Evolutionary conservation across 2,329 filamentous ascomycete species (phyloP).

Genomic region (Stachybotrys chartarum): DNA sequence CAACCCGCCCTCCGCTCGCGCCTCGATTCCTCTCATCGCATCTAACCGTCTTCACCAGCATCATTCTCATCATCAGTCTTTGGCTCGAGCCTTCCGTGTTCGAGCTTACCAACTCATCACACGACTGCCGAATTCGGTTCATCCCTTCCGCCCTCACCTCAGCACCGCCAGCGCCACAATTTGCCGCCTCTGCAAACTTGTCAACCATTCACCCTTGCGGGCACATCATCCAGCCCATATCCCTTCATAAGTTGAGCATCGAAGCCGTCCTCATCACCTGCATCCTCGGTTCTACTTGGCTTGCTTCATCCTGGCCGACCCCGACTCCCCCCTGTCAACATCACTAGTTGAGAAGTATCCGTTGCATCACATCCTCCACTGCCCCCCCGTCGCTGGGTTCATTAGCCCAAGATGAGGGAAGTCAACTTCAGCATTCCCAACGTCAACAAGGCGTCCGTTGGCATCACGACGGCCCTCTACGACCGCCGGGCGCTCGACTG

Average conservation of each 20-base stretch:
- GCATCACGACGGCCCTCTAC: constrained; percentile 97
- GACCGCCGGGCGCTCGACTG: constrained; percentile 96
- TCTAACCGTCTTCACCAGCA: constrained; percentile 5
- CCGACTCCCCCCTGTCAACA: background rate
- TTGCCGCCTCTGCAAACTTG: background rate
- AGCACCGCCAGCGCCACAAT: background rate
- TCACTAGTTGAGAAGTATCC: background rate
- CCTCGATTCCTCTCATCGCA: constrained; percentile 5
- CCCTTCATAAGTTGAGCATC: background rate
- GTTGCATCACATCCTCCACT: constrained; percentile 1
- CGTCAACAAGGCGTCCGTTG: constrained; percentile 98
- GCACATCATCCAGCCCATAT: background rate
- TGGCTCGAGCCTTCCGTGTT: background rate
- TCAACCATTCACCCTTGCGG: background rate
- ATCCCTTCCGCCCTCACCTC: background rate
- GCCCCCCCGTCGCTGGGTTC: constrained; percentile 3
- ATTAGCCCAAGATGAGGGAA: constrained; percentile 76
- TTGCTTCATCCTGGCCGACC: background rate
- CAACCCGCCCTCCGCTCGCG: constrained; percentile 4
- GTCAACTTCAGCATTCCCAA: constrained; percentile 99
- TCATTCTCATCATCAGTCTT: background rate
- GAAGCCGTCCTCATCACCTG: background rate
- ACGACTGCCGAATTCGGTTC: background rate
- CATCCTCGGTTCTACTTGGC: background rate
- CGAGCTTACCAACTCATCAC: background rate